A percentile compares a stretch with the other conserved stretches of the same genome.
Conservation (phyloP, 2,329 filamentous ascomycete genomes). For the Botryotinia convoluta region DNA sequence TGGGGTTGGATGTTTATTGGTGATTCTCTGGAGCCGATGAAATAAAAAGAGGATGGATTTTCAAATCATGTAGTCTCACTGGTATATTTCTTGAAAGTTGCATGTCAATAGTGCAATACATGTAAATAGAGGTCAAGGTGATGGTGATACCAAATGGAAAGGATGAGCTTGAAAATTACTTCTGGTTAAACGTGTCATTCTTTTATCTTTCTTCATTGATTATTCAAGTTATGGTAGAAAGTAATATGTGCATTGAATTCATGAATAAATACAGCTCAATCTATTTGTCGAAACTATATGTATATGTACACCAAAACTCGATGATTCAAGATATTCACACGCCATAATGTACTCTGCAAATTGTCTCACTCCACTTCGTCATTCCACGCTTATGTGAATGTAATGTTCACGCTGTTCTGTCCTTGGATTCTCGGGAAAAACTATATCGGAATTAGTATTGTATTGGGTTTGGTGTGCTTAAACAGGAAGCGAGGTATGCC, state of each 20-base stretch:
- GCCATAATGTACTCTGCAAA: background rate
- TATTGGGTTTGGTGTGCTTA: background rate
- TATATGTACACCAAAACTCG: background rate
- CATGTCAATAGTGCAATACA: too few species aligned
- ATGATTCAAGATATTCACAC: background rate
- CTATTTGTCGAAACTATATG: background rate
- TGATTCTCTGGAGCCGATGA: background rate
- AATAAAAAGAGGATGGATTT: background rate
- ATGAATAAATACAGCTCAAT: background rate
- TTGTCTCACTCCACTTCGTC: background rate
- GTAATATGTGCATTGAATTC: background rate
- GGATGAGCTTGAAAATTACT: too few species aligned
- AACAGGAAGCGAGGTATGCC: background rate
- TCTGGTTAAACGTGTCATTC: too few species aligned
- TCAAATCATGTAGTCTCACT: background rate
- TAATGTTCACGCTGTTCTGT: conserved; percentile 12
- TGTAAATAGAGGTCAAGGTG: too few species aligned
- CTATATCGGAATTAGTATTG: background rate
- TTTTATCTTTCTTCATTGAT: too few species aligned
- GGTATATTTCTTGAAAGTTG: background rate
- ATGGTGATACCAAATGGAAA: too few species aligned
- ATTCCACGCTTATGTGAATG: background rate
- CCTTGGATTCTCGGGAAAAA: conserved; percentile 11
- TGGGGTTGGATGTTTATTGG: conserved; percentile 38
- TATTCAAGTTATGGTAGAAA: background rate